Percentiles rank a stretch among this genome's conserved stretches.
phyloP scores from a whole-genome alignment of 176 grass and related monocot species.

The Dactylis glomerata region DNA sequence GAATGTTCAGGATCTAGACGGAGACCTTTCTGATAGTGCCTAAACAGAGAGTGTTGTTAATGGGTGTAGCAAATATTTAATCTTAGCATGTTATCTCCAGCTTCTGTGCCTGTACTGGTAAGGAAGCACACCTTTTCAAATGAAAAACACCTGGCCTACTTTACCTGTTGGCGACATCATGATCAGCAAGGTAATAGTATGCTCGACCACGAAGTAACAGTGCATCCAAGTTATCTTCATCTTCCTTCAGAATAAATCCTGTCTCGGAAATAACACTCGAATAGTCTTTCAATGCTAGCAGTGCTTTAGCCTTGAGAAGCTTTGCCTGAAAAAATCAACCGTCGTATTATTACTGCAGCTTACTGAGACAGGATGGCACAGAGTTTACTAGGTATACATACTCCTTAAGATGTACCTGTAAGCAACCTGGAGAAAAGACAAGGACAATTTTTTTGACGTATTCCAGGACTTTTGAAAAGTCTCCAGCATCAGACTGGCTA shows the following conservation, averaged over 20 bases:
- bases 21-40: conserved; percentile 92
- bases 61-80: background rate
- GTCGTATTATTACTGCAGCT: background rate
- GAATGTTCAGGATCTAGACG: conserved; percentile 90
- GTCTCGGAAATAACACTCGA: conserved; percentile 86
- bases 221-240: conserved; percentile 93
- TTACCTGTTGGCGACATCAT: conserved; percentile 93
- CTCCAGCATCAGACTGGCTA: conserved; percentile 66
- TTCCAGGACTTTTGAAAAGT: conserved; percentile 82
- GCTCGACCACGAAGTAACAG: conserved; percentile 79
- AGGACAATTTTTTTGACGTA: conserved; percentile 93
- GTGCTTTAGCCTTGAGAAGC: conserved; percentile 80
- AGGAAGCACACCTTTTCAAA: background rate
- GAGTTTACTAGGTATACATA: conserved; percentile 3
- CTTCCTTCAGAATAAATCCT: conserved; percentile 94
- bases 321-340: conserved; percentile 71
- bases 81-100: background rate
- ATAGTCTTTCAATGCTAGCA: conserved; percentile 80
- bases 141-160: background rate
- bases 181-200: conserved; percentile 98
- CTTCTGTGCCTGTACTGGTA: background rate
- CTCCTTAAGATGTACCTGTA: conserved; percentile 49
- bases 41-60: conserved; percentile 34
- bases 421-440: conserved; percentile 86
- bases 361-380: background rate